These are phyloP conservation scores for Verticillium zaregamsianum DNA, from an alignment of 2,329 filamentous ascomycete genomes.

Conservation along the genomic window DNA sequence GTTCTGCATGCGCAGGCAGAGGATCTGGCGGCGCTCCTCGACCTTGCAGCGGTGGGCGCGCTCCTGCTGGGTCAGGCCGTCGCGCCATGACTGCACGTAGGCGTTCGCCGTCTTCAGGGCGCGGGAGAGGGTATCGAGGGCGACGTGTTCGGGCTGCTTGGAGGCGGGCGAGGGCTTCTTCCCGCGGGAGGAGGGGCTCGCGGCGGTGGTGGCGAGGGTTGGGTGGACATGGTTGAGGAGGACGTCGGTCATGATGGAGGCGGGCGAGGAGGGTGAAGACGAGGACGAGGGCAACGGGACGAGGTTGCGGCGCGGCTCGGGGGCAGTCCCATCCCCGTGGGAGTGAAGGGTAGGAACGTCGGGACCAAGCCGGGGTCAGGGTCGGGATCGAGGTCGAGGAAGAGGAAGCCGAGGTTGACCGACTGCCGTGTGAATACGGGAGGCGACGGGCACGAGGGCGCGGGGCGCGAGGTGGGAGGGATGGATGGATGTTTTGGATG, in stretches of 20 bases:
- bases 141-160: constrained; percentile 7
- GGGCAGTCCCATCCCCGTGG: neutral
- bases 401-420: no score
- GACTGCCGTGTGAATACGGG: no score
- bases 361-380: neutral
- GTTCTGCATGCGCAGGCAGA: constrained; percentile 62
- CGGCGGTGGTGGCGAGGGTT: neutral
- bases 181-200: neutral
- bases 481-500: no score
- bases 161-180: constrained; percentile 4
- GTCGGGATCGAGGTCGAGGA: no score
- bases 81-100: constrained; percentile 41
- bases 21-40: constrained; percentile 58
- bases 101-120: constrained; percentile 35
- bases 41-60: constrained; percentile 38
- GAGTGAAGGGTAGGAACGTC: neutral
- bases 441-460: no score
- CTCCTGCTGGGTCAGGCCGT: constrained; percentile 49
- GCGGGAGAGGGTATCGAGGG: constrained; percentile 18
- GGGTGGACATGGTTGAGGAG: constrained; percentile 11
- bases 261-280: neutral
- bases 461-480: no score
- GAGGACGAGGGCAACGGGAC: neutral
- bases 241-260: constrained; percentile 12
- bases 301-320: neutral